Evolutionary conservation across 345 rosid genomes (phyloP), one percentile per base, ranked within the genome.

Genomic region (Citrus unshiu): DNA sequence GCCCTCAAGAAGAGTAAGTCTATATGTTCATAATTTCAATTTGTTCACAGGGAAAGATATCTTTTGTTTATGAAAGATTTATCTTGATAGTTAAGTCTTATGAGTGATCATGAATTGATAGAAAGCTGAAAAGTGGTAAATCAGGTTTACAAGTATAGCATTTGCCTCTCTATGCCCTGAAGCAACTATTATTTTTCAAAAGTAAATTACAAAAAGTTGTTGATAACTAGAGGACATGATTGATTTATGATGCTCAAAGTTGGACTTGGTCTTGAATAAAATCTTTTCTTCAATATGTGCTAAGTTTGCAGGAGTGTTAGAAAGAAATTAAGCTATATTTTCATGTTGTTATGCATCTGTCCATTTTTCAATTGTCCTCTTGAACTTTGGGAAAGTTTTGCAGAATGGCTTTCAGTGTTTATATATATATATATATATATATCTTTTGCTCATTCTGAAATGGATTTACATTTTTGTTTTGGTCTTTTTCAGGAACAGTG

Each of bases 1-100:
- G 56, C 86, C 87, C 29, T 76, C 87, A 37, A 88, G 89, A 87
- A 91, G 91, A 90, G 99, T 96, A 87, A 90, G 97, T 84, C 61
- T 21, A 40, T 43, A 18, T 73, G 32, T 74, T 3, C 19, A 39
- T 56, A 73, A 64, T 75, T 43, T 39, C 0, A 56, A 27, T 6
- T 74, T 34, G 74, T 25, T 64, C 51, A 68, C 46, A 35, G 30
- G 22, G 34, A 68, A 49, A 29, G 69, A 14, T 40, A 58, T 49
- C 39, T 19, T 12, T 65, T 19, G 63, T 37, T 51, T 27, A 7
- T 37, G 27, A 60, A 32, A 35, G 43, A 62, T 19, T 40, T 35
- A 49, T 76, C 22, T 37, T 66, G 12, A 43, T 58, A 70, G 27
- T 61, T 37, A n/a, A 58, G 35, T 57, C 37, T 54, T 21, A 10